Percentiles rank a stretch among this genome's conserved stretches.
Evolutionary conservation across 2,329 filamentous ascomycete genomes (phyloP).

Genomic region (Bipolaris zeicola): DNA sequence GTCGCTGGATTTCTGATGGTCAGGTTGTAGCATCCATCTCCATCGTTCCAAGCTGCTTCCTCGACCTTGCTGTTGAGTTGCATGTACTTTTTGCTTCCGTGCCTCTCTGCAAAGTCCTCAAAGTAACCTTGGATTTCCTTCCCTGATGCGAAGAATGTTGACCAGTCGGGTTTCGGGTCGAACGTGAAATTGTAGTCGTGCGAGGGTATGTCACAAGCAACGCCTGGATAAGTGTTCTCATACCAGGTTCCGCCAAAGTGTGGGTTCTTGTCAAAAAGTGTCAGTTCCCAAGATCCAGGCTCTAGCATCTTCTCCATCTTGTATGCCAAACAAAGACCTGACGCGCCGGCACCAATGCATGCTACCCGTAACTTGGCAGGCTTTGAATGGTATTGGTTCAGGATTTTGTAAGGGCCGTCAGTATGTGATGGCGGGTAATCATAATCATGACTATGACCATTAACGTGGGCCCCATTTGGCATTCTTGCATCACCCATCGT

Average conservation of each 20-base stretch:
- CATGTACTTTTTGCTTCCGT: constrained; percentile 58
- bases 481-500: constrained; percentile 40
- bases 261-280: constrained; percentile 39
- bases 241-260: constrained; percentile 43
- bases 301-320: constrained; percentile 43
- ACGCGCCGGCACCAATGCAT: constrained; percentile 39
- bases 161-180: constrained; percentile 64
- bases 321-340: constrained; percentile 40
- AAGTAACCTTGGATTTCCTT: constrained; percentile 58
- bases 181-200: constrained; percentile 69
- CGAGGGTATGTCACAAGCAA: constrained; percentile 43
- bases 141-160: constrained; percentile 55
- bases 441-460: constrained; percentile 33
- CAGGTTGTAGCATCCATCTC: constrained; percentile 48
- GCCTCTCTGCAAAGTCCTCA: constrained; percentile 61
- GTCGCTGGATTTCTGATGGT: constrained; percentile 45
- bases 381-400: constrained; percentile 44
- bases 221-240: constrained; percentile 44
- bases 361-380: constrained; percentile 39
- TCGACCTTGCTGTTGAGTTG: constrained; percentile 54
- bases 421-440: constrained; percentile 39
- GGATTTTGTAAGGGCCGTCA: constrained; percentile 39
- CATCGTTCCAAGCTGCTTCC: constrained; percentile 53
- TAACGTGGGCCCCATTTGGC: constrained; percentile 34
- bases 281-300: constrained; percentile 39